Percentiles rank a stretch among this genome's conserved stretches.
phyloP scores from a whole-genome alignment of 2,329 filamentous ascomycete species.

The Trichoderma endophyticum region DNA sequence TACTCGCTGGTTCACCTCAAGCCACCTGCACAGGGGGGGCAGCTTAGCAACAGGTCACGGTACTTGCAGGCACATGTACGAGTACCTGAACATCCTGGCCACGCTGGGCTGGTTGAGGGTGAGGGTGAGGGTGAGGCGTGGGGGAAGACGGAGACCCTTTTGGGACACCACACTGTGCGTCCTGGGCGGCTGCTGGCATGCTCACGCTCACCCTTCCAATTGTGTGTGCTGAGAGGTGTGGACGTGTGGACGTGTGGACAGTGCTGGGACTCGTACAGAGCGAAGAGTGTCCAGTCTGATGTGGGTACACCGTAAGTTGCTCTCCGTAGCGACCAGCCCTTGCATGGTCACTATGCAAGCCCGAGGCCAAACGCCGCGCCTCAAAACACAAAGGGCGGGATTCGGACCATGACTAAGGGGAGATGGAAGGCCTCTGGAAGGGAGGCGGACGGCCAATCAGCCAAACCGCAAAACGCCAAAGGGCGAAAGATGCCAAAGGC shows the following conservation, averaged over 20 bases:
- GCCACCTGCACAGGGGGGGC: constrained; percentile 11
- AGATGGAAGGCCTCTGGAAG: constrained; percentile 5
- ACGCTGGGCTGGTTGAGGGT: background rate
- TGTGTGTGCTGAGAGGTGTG: background rate
- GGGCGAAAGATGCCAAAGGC: background rate
- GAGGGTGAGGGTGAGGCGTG: constrained; percentile 3
- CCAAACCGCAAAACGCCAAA: background rate
- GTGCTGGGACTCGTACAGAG: background rate
- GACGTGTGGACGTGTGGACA: background rate
- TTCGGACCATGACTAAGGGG: constrained; percentile 6
- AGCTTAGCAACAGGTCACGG: constrained; percentile 3
- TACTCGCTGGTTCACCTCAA: constrained; percentile 5
- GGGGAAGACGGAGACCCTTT: constrained; percentile 6
- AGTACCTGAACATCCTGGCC: background rate
- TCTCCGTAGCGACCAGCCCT: constrained; percentile 9
- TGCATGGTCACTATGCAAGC: constrained; percentile 9
- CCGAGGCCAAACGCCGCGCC: background rate
- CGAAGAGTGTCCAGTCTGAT: background rate
- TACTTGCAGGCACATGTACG: background rate
- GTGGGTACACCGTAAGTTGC: constrained; percentile 13
- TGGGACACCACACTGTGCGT: constrained; percentile 13
- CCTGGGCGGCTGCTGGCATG: constrained; percentile 13
- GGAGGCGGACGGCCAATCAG: background rate
- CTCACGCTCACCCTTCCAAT: background rate
- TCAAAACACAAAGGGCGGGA: constrained; percentile 7